A percentile compares a stretch with the other conserved stretches of the same genome.
phyloP scores from a whole-genome alignment of 225 moss, liverwort and hornwort species.

The Bryum argenteum region DNA sequence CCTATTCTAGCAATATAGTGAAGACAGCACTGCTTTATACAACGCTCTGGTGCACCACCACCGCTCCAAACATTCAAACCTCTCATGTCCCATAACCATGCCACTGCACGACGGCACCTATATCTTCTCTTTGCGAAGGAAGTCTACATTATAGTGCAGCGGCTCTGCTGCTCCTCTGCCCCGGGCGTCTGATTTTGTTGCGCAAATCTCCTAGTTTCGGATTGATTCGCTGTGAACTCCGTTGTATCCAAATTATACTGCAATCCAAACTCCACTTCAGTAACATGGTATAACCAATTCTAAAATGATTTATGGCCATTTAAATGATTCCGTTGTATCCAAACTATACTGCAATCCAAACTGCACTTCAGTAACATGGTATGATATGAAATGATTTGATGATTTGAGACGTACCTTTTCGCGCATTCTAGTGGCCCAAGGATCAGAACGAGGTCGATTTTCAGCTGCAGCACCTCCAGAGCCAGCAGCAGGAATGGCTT shows the following conservation, averaged over 20 bases:
- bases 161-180: conserved; percentile 74
- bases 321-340: conserved; percentile 81
- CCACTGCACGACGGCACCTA: background rate
- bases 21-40: conserved; percentile 41
- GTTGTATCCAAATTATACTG: conserved; percentile 87
- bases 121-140: conserved; percentile 10
- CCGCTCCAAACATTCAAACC: conserved; percentile 27
- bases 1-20: conserved; percentile 8
- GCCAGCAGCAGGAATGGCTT: conserved; percentile 55
- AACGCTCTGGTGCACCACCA: conserved; percentile 37
- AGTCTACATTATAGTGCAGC: conserved; percentile 82
- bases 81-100: conserved; percentile 33
- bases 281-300: no score
- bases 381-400: background rate
- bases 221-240: conserved; percentile 79
- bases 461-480: conserved; percentile 62
- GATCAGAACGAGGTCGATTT: conserved; percentile 81
- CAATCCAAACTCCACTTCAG: background rate
- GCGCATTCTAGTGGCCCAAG: conserved; percentile 98
- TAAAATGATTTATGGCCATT: no score
- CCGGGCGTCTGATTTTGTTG: conserved; percentile 55
- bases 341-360: conserved; percentile 74
- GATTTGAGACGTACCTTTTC: conserved; percentile 61
- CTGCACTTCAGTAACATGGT: no score
- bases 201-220: conserved; percentile 70